Evolutionary conservation across 371 early-diverging fungal species (phyloP), one percentile per base, ranked within the genome.

Genomic region (Circinella umbellata): DNA sequence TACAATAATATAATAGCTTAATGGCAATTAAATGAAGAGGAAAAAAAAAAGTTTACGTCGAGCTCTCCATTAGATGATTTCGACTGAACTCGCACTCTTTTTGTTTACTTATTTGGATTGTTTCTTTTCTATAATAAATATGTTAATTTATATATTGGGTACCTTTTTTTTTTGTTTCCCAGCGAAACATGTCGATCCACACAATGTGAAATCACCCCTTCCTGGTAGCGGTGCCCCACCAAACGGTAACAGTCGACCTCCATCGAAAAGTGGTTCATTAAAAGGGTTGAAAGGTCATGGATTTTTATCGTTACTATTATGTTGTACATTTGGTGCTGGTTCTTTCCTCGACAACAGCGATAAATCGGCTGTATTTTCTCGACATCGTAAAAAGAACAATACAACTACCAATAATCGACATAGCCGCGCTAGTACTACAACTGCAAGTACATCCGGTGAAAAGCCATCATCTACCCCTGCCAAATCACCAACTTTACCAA

Each of bases 241-340:
- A 7, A 57, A 57, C 4, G 57, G 61, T 62, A 64, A 35, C 36
- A 63, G 64, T 61, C 75, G 69, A 38, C 61, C 75, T 60, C 60
- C 67, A 34, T 64, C 67, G 54, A 69, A 62, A 66, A 48, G 38
- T 54, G 69, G 63, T 17, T 69, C 69, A 7, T 51, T 69, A 27
- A 63, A 63, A 34, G 55, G 55, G 13, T 35, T 42, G 13, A 69
- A 63, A 27, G 64, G 73, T 54, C 63, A 55, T 47, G 66, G 73
- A 14, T 70, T 74, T 42, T 48, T 74, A 47, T 74, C 74, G 18
- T 42, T 74, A 34, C 34, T 74, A 55, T 54, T 74, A 20, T 74
- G 74, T 48, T 74, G 74, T 53, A 68, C 74, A 18, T 61, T 62
- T 42, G 72, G 72, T 6, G 72, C 72, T 7, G 65, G 65, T 42